Base-by-base conservation (phyloP, 2,329 filamentous ascomycete species). In the Penicillium sp. region DNA sequence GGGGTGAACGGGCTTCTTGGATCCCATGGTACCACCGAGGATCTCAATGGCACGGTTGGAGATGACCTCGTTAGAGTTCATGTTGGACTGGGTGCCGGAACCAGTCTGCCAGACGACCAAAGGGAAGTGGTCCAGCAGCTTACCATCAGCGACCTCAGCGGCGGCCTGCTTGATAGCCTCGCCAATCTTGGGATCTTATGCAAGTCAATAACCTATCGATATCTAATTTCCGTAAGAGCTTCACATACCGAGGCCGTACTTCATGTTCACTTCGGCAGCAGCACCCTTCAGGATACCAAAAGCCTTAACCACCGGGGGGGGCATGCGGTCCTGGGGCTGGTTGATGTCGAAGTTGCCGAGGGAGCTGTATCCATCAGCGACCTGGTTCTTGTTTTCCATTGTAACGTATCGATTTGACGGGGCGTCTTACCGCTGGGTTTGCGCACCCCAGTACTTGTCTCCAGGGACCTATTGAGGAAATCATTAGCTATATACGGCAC, bases 51-150 rank as follows among this genome's bases (percentile, higher is more conserved):
- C 94, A 65, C 94, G 91, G 85, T 97, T 99, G 65, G 93, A 97
- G 78, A 99, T 97, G 78, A 99, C 94, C 78, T 99, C 94, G 82
- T 99, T 99, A 75, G 93, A 92, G 81, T 99, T 99, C 94, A 97
- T 97, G 86, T 96, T 97, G 77, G 92, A 97, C 83, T 97, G 94
- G 31, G 94, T 97, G 74, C 94, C 94, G 50, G 94, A 97, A 63
- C 94, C 94, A 53, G 94, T 99, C 83, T 99, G 94, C 94, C 94
- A 99, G 73, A 99, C 93, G 56, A 97, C 93, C 60, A 97, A 90
- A 65, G 94, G 94, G 81, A 99, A 97, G 83, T 97, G 93, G 77
- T 97, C 92, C 71, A 95, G 77, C 69, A 97, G 88, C 84, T 97
- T 96, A 73, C 94, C 87, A 63, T 90, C 88, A 56, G 93, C 92